Conservation (phyloP, 768 basidiomycete species). For the Tulasnella calospora region DNA sequence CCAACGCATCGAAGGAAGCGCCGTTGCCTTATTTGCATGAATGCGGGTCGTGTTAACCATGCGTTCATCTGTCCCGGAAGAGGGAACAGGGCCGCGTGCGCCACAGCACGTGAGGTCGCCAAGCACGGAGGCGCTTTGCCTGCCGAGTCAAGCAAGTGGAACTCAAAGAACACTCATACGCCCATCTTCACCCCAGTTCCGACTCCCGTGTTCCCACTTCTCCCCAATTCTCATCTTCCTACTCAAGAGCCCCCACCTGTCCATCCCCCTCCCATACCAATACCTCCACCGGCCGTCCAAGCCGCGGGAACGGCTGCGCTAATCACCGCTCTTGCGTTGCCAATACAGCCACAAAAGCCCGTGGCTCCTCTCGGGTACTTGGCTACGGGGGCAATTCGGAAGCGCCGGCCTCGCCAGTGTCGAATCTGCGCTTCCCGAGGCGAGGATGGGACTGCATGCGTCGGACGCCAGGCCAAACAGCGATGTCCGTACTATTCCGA, state of each 20-base stretch:
- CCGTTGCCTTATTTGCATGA: slow-evolving; percentile 17
- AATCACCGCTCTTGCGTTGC: background rate
- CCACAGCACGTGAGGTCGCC: slow-evolving; percentile 8
- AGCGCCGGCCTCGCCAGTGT: slow-evolving; percentile 15
- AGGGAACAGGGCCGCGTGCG: slow-evolving; percentile 21
- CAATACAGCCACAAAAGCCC: background rate
- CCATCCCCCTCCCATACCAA: background rate
- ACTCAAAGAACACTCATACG: slow-evolving; percentile 16
- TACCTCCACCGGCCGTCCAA: background rate
- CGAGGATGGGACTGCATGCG: slow-evolving; percentile 12
- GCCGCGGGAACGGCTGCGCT: background rate
- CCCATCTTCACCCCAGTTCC: slow-evolving; percentile 10
- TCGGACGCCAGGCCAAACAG: slow-evolving; percentile 7
- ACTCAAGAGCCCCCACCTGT: background rate
- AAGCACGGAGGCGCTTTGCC: slow-evolving; percentile 12
- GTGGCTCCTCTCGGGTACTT: slow-evolving; percentile 12
- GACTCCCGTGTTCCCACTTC: background rate
- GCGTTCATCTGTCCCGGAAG: slow-evolving; percentile 23
- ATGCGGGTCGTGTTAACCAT: slow-evolving; percentile 15
- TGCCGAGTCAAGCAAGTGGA: slow-evolving; percentile 12
- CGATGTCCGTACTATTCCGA: slow-evolving; percentile 12
- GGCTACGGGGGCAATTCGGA: background rate
- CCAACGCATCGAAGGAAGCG: background rate
- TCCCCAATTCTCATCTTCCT: background rate
- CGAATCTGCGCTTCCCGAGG: slow-evolving; percentile 17